Conservation (phyloP, 805 yeast genomes). For the Pichia cephalocereana region DNA sequence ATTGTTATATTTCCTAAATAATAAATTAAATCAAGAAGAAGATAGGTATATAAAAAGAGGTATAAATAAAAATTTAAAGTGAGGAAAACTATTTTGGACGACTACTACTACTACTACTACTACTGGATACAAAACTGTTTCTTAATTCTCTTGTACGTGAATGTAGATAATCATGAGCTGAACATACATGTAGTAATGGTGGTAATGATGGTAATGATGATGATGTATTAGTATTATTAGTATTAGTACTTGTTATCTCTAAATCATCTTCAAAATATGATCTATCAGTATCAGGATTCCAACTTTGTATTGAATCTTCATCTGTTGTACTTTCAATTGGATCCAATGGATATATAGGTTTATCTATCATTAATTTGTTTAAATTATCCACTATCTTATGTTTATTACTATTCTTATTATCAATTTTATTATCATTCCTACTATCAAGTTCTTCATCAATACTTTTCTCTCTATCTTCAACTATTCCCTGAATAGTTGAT, state of each 20-base stretch:
- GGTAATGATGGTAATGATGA: background rate
- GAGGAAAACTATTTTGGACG: background rate
- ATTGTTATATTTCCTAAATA: no score
- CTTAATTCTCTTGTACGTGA: conserved; percentile 15
- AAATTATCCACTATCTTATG: no score
- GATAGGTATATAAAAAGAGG: no score
- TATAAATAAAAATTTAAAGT: background rate
- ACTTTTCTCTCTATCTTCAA: conserved; percentile 8
- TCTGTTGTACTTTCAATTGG: no score
- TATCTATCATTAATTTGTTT: no score
- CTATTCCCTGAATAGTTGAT: conserved; percentile 9
- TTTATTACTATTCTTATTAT: background rate
- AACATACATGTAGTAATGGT: conserved; percentile 17
- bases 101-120: no score
- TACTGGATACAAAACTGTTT: conserved; percentile 7
- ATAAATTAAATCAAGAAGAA: no score
- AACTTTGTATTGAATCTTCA: conserved; percentile 6
- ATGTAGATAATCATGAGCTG: conserved; percentile 19
- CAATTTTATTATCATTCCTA: background rate
- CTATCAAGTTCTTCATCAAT: conserved; percentile 8
- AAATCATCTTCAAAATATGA: conserved; percentile 19
- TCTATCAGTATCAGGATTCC: conserved; percentile 11
- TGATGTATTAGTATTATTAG: no score
- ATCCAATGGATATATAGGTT: no score
- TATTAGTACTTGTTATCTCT: background rate